phyloP scores from a whole-genome alignment of 2,329 filamentous ascomycete genomes.

The Penicillium sp. region DNA sequence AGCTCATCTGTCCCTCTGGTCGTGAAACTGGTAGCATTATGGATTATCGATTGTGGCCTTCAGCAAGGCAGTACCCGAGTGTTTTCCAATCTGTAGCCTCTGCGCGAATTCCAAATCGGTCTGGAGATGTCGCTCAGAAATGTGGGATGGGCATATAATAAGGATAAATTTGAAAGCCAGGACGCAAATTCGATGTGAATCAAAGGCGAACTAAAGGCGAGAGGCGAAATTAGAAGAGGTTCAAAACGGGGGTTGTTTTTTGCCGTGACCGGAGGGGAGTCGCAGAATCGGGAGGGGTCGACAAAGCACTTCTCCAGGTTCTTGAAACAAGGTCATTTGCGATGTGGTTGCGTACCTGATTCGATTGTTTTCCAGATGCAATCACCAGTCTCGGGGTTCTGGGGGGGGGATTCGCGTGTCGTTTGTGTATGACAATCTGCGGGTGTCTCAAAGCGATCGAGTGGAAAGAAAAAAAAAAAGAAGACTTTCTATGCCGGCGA shows the following conservation, averaged over 20 bases:
- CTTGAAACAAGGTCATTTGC: neutral
- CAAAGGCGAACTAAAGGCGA: neutral
- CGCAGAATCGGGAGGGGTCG: slow-evolving; percentile 21
- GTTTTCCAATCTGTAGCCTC: slow-evolving; percentile 13
- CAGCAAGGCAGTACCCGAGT: slow-evolving; percentile 16
- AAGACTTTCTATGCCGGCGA: slow-evolving; percentile 6
- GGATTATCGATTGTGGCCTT: slow-evolving; percentile 60
- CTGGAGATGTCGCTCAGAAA: neutral
- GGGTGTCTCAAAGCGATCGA: slow-evolving; percentile 16
- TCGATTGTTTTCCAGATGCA: slow-evolving; percentile 1
- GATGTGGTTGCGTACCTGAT: slow-evolving; percentile 1
- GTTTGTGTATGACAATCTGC: slow-evolving; percentile 15
- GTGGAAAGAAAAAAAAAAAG: slow-evolving; percentile 4
- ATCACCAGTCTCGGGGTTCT: neutral
- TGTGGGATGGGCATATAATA: slow-evolving; percentile 11
- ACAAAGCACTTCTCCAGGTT: slow-evolving; percentile 13
- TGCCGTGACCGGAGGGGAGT: slow-evolving; percentile 2
- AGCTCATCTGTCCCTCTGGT: slow-evolving; percentile 78
- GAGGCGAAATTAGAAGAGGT: slow-evolving; percentile 12
- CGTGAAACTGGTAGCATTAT: slow-evolving; percentile 87
- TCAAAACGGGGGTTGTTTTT: slow-evolving; percentile 2
- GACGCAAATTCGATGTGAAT: neutral
- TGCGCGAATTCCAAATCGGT: slow-evolving; percentile 8
- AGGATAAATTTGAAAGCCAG: neutral
- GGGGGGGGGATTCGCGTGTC: slow-evolving; percentile 6